phyloP scores from a whole-genome alignment of 2,329 filamentous ascomycete genomes.

The Arthroderma sp. region DNA sequence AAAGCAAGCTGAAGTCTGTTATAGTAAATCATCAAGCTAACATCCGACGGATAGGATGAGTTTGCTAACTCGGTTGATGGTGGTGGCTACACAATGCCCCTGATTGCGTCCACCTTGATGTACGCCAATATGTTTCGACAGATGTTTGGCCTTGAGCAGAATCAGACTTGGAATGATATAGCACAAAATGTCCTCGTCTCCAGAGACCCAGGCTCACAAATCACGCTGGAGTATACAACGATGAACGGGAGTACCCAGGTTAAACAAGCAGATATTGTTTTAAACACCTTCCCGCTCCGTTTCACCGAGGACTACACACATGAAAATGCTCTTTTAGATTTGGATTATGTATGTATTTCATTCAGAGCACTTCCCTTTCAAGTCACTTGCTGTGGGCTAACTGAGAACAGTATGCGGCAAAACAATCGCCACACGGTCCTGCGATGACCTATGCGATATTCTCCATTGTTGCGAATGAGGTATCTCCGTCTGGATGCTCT shows the following conservation, averaged over 20 bases:
- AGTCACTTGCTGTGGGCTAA: background rate
- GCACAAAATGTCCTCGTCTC: slow-evolving; percentile 46
- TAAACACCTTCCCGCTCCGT: slow-evolving; percentile 53
- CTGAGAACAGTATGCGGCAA: slow-evolving; percentile 46
- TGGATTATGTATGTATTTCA: slow-evolving; percentile 44
- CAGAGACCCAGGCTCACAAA: slow-evolving; percentile 42
- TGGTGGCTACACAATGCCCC: slow-evolving; percentile 55
- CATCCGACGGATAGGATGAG: slow-evolving; percentile 41
- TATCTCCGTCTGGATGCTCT: slow-evolving; percentile 55
- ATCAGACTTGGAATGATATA: slow-evolving; percentile 48
- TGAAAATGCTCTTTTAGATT: slow-evolving; percentile 41
- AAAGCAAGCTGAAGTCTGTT: background rate
- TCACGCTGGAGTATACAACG: slow-evolving; percentile 51
- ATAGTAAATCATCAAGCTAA: slow-evolving; percentile 2
- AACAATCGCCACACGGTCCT: slow-evolving; percentile 55
- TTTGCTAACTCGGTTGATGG: slow-evolving; percentile 57
- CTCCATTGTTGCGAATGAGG: slow-evolving; percentile 52
- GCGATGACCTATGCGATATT: slow-evolving; percentile 65
- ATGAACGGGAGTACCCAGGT: slow-evolving; percentile 57
- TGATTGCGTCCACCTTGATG: slow-evolving; percentile 45
- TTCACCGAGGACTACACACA: slow-evolving; percentile 45
- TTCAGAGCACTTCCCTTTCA: background rate
- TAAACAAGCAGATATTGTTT: slow-evolving; percentile 59
- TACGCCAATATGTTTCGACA: slow-evolving; percentile 47
- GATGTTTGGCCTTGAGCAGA: slow-evolving; percentile 43